Percentiles rank a stretch among this genome's conserved stretches.
Conservation (phyloP, 345 rosid genomes). For the Camelina neglecta region DNA sequence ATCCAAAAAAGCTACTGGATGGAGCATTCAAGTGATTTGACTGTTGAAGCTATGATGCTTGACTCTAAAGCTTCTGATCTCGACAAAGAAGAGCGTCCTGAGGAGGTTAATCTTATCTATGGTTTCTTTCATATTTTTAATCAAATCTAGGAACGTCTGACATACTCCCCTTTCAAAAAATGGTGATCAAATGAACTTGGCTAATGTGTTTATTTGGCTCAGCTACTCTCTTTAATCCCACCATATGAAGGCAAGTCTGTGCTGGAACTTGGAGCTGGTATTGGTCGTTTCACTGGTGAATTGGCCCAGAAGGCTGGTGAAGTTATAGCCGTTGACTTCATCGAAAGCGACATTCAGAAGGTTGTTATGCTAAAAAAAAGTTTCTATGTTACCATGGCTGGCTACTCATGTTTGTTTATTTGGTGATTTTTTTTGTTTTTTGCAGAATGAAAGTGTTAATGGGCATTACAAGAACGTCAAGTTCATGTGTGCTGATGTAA, state of each 20-base stretch:
- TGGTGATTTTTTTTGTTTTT: slow-evolving; percentile 23
- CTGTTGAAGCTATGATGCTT: slow-evolving; percentile 87
- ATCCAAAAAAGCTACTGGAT: slow-evolving; percentile 73
- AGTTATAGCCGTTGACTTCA: slow-evolving; percentile 83
- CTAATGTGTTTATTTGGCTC: slow-evolving; percentile 14
- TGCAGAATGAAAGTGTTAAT: slow-evolving; percentile 79
- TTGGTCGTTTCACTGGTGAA: slow-evolving; percentile 90
- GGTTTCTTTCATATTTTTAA: not conserved
- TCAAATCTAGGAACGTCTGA: not conserved
- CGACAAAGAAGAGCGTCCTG: slow-evolving; percentile 83
- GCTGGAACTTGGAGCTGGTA: slow-evolving; percentile 94
- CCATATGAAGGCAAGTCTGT: slow-evolving; percentile 75
- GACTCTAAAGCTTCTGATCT: slow-evolving; percentile 84
- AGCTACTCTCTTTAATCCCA: slow-evolving; percentile 89
- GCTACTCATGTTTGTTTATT: not conserved
- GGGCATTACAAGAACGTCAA: slow-evolving; percentile 81
- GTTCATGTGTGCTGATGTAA: slow-evolving; percentile 87
- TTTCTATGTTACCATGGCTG: not conserved
- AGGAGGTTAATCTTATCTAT: slow-evolving; percentile 49
- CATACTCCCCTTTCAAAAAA: not conserved
- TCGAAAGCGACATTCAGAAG: slow-evolving; percentile 81
- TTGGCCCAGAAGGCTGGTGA: slow-evolving; percentile 82
- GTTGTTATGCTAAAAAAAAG: slow-evolving; percentile 35
- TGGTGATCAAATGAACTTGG: not conserved
- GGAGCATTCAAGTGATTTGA: slow-evolving; percentile 70